Conservation (phyloP, 441 rosid genomes). For the Corymbia calophylla region DNA sequence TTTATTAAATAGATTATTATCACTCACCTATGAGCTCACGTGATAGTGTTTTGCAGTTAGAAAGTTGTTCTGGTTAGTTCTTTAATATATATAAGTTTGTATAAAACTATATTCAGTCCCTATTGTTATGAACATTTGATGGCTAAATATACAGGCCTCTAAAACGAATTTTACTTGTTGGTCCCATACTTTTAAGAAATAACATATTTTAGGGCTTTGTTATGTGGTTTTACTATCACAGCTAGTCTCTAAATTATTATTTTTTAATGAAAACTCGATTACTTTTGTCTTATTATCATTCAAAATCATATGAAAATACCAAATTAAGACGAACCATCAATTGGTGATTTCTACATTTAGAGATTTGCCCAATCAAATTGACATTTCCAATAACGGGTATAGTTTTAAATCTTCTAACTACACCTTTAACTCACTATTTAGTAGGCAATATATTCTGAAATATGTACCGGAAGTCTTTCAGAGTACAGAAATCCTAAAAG, state of each 20-base stretch:
- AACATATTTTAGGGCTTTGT: no score
- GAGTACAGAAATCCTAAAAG: background rate
- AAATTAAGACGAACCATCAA: background rate
- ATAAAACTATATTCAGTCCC: no score
- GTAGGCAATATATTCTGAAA: background rate
- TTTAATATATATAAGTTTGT: no score
- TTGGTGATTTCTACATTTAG: background rate
- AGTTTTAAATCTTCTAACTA: no score
- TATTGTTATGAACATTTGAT: no score
- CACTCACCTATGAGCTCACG: background rate
- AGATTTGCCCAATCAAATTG: background rate
- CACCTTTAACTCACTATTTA: background rate
- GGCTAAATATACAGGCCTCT: background rate
- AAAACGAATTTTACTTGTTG: background rate
- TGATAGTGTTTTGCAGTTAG: background rate
- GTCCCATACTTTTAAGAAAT: background rate
- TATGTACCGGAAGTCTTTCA: background rate
- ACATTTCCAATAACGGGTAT: background rate
- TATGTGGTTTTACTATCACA: no score
- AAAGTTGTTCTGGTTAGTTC: background rate
- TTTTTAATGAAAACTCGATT: background rate
- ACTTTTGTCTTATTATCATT: background rate
- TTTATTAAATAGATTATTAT: background rate
- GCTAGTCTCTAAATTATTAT: background rate
- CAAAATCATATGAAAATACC: no score